phyloP scores from a whole-genome alignment of 1,284 basidiomycete genomes.

The Apiotrichum mycotoxinovorans region DNA sequence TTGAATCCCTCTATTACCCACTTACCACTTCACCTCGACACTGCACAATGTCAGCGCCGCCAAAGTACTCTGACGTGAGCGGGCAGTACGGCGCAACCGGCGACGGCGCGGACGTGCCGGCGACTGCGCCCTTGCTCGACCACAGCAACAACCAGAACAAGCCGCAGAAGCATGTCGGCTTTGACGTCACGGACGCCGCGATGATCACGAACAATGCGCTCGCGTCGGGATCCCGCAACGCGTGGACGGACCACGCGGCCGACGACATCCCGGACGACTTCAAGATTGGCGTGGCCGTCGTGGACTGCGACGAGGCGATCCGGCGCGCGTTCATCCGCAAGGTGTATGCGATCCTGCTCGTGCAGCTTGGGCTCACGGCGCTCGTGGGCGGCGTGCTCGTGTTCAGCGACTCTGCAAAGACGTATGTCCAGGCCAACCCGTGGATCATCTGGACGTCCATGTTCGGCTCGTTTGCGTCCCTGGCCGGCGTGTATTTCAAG shows the following conservation, averaged over 20 bases:
- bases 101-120: constrained; percentile 15
- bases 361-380: constrained; percentile 42
- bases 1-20: background rate
- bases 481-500: constrained; percentile 48
- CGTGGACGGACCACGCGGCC: constrained; percentile 44
- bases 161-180: background rate
- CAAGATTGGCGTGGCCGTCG: constrained; percentile 48
- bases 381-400: constrained; percentile 33
- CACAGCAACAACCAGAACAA: background rate
- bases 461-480: constrained; percentile 43
- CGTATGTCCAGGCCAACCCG: constrained; percentile 40
- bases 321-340: constrained; percentile 49
- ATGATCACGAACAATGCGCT: constrained; percentile 18
- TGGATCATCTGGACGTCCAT: constrained; percentile 49
- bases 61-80: constrained; percentile 29
- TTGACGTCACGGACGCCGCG: constrained; percentile 12
- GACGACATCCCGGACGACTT: constrained; percentile 48
- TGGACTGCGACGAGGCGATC: constrained; percentile 48
- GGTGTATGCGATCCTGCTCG: constrained; percentile 47
- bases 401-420: constrained; percentile 25
- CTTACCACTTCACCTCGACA: background rate
- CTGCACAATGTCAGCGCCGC: constrained; percentile 31
- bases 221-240: constrained; percentile 23
- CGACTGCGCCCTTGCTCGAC: constrained; percentile 31
- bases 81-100: constrained; percentile 34